Base-by-base conservation (phyloP, 257 asterid genomes). In the Primulina tabacum region DNA sequence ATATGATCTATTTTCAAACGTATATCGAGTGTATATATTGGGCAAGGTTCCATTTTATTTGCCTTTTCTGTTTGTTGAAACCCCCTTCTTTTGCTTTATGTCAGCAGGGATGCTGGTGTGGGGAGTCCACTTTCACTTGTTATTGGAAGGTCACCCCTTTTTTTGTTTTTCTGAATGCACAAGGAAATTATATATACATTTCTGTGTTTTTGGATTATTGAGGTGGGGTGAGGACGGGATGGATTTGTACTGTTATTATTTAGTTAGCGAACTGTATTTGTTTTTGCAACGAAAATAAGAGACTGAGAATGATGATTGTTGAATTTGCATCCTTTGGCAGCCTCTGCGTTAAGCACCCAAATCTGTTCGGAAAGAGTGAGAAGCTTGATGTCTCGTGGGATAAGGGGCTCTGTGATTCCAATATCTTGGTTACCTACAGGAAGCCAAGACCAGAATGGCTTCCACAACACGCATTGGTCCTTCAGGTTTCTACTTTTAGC, bases 391-490 rank as follows among this genome's bases (percentile, higher is more conserved):
- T 94, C 71, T 82, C 81, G 78, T 94, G 96, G 89, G 97, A 94
- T 70, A 94, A 94, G 80, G 99, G 99, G 52, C 87, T 94, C 6
- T 91, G 92, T 76, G 97, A 94, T 84, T 91, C 97, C 77, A 91
- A 86, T 75, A 59, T 94, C 65, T 80, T 84, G 81, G 73, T 91
- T 67, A 88, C 97, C 40, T 89, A 84, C 74, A 84, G 95, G 80
- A 93, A 93, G 82, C 96, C 99, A 16, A 82, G 88, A 60, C 95
- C 97, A 0, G 96, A 89, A 62, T 87, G 96, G 96, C 96, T 90
- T 71, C 72, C 95, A 24, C 97, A 89, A 75, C 96, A 85, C 38
- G 85, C 97, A 73, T 84, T 94, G 80, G 77, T 83, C 29, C 30
- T 94, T 75, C 97, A 91, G 99, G 99, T 93, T 77, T 77, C 75